Evolutionary conservation across 768 basidiomycete genomes (phyloP).

Genomic region (Tylopilus cervinicoccineus): DNA sequence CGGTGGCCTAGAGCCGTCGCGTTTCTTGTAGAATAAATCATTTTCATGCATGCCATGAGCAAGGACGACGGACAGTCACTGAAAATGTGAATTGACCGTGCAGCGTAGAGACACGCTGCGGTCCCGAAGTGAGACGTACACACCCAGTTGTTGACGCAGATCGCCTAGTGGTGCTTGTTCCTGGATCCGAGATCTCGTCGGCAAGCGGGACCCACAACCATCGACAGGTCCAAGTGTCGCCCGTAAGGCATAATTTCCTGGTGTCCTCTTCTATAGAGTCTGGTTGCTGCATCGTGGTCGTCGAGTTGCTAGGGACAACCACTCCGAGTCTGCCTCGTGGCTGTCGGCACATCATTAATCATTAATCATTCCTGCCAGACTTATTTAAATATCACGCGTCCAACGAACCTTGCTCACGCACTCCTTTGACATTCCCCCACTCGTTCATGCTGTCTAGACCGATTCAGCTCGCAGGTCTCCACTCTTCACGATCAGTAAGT

Average conservation of each 20-base stretch:
- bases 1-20: conserved; percentile 41
- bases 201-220: conserved; percentile 1
- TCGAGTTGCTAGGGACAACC: conserved; percentile 7
- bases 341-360: conserved; percentile 5
- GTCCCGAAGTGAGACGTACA: no score
- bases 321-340: conserved; percentile 13
- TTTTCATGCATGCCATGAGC: no score
- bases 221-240: no score
- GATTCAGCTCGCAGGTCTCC: background rate
- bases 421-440: conserved; percentile 5
- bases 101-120: no score
- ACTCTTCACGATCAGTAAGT: conserved; percentile 27
- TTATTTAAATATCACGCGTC: conserved; percentile 16
- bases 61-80: no score
- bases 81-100: no score
- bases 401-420: conserved; percentile 3
- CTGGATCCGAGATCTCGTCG: conserved; percentile 13
- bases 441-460: conserved; percentile 15
- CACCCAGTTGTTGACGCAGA: no score
- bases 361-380: no score
- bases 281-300: conserved; percentile 9
- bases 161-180: conserved; percentile 10
- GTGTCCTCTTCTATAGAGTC: no score
- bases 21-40: conserved; percentile 32
- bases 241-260: no score